These are phyloP conservation scores for Elasticomyces elasticus DNA, from an alignment of 495 filamentous ascomycete species.

Conservation along the genomic window DNA sequence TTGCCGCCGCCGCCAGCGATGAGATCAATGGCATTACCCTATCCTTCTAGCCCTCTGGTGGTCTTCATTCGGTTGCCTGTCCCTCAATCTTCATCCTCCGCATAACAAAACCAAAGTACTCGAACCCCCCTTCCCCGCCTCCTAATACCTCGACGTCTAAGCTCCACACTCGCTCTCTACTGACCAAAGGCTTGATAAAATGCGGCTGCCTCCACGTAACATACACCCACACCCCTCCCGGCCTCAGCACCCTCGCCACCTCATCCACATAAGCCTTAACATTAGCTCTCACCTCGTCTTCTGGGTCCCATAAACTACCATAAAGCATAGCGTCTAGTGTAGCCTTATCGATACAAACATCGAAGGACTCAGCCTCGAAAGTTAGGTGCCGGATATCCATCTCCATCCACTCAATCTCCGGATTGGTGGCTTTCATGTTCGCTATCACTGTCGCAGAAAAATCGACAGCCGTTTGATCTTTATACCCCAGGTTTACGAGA, in stretches of 20 bases:
- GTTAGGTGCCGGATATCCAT: constrained; percentile 42
- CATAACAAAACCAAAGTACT: constrained; percentile 45
- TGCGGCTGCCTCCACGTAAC: constrained; percentile 54
- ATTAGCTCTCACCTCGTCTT: constrained; percentile 43
- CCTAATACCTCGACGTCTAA: constrained; percentile 36
- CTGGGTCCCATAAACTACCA: constrained; percentile 48
- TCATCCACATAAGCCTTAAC: constrained; percentile 43
- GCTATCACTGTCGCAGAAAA: constrained; percentile 46
- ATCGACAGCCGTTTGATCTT: constrained; percentile 47
- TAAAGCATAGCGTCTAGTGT: constrained; percentile 55
- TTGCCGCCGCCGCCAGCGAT: too few species aligned
- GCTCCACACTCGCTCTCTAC: constrained; percentile 36
- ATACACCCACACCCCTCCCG: constrained; percentile 44
- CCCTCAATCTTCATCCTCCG: too few species aligned
- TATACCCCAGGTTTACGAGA: constrained; percentile 40
- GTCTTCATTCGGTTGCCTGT: too few species aligned
- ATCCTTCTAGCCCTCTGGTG: too few species aligned
- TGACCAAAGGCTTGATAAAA: constrained; percentile 45
- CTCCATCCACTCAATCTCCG: constrained; percentile 38
- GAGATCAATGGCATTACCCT: too few species aligned
- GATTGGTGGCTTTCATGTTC: constrained; percentile 36
- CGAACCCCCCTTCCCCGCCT: constrained; percentile 33
- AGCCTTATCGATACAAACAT: constrained; percentile 53
- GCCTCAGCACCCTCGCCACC: constrained; percentile 42
- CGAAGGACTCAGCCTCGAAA: constrained; percentile 29